Percentiles rank a stretch among this genome's conserved stretches.
Conservation (phyloP, 176 grass and related monocot genomes). For the Elymus sibiricus region DNA sequence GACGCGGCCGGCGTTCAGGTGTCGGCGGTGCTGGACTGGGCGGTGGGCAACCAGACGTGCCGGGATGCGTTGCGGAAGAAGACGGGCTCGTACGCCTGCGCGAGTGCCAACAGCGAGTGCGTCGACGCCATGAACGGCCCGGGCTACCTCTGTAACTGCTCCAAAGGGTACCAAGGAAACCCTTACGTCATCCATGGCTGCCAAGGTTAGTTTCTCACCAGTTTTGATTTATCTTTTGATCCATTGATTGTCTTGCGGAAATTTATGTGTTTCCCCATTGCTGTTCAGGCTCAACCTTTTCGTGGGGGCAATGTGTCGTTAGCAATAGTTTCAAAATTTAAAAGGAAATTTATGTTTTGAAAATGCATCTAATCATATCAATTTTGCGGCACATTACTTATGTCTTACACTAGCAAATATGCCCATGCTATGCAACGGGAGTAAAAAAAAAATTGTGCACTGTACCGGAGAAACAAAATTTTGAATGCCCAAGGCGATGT, state of each 20-base stretch:
- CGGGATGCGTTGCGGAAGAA: not conserved
- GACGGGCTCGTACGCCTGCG: slow-evolving; percentile 11
- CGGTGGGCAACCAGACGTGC: slow-evolving; percentile 27
- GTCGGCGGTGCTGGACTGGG: slow-evolving; percentile 50
- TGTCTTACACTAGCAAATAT: too few relatives aligned
- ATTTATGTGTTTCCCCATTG: too few relatives aligned
- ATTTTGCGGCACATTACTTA: too few relatives aligned
- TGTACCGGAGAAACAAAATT: too few relatives aligned
- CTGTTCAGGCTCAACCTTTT: too few relatives aligned
- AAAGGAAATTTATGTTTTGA: too few relatives aligned
- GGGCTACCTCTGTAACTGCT: slow-evolving; percentile 58
- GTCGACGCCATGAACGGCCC: slow-evolving; percentile 19
- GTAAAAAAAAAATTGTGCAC: too few relatives aligned
- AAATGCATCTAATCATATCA: too few relatives aligned
- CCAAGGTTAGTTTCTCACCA: slow-evolving; percentile 20
- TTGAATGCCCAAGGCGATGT: too few relatives aligned
- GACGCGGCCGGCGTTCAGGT: not conserved
- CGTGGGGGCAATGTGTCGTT: too few relatives aligned
- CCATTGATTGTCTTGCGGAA: too few relatives aligned
- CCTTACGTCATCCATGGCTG: slow-evolving; percentile 40
- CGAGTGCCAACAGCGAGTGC: slow-evolving; percentile 24
- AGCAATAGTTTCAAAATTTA: too few relatives aligned
- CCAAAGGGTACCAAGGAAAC: slow-evolving; percentile 48
- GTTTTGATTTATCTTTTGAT: not conserved
- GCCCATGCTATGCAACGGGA: fast-evolving